Evolutionary conservation across 164 flowering plant species (phyloP), one percentile per base, ranked within the genome.

Genomic region (Platanus orientalis): DNA sequence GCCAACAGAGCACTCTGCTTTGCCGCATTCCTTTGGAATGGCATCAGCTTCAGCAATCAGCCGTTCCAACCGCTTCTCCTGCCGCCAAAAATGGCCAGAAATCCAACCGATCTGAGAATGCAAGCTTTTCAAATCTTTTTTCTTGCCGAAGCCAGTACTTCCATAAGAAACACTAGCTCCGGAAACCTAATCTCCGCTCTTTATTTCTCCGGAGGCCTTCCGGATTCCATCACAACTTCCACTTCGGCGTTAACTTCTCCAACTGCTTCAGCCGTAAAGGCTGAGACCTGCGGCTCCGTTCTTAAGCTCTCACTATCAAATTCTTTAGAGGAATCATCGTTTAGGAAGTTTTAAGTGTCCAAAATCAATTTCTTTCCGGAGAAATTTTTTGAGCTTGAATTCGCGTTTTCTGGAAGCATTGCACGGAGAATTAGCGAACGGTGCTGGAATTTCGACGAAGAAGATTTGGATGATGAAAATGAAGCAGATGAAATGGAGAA

Each of bases 1-100:
- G 78, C 88, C 30, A 91, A 63, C 40, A 94, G 71, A 54, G 84
- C 84, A 36, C 73, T 73, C 75, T 94, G 97, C 79, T 78, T 79
- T 3, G 70, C 78, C 0, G 85, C 81, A 55, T n/a, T 94, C 97
- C 63, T 68, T 79, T 0, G 97, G 99, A 70, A 80, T 85, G 0
- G 89, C 88, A 66, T 94, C 96, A 10, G 99, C 97, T 67, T 89
- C 96, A 0, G 79, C 82, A 63, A 86, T 73, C 65, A 94, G 74
- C 55, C 76, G 63, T 54, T 88, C 93, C 73, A 89, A 56, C 44
- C 78, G 69, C 81, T 83, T 89, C 83, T 84, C 99, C 64, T 80
- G 84, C 71, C 75, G 70, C 93, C 90, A 86, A 79, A n/a, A 88
- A 88, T 11, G 90, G 89, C 96, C 85, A 83, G 93, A 89, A 85